A percentile compares a stretch with the other conserved stretches of the same genome.
These are phyloP conservation scores for Pseudomonodictys pantanalensis DNA, from an alignment of 495 filamentous ascomycete species.

Conservation along the genomic window DNA sequence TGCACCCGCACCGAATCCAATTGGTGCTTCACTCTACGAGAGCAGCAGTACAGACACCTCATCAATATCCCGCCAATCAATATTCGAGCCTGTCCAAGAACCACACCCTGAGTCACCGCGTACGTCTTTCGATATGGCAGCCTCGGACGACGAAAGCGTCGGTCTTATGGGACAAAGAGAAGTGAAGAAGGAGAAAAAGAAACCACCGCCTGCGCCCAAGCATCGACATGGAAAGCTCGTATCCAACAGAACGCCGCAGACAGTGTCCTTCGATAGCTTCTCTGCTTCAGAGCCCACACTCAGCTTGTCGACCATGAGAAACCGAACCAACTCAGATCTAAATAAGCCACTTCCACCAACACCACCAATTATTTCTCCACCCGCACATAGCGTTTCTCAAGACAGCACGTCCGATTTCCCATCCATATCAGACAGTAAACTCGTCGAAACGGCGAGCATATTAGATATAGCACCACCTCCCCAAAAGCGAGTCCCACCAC, in stretches of 20 bases:
- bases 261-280: conserved; percentile 41
- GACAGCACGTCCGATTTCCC: conserved; percentile 8
- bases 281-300: conserved; percentile 28
- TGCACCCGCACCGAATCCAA: conserved; percentile 6
- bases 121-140: conserved; percentile 37
- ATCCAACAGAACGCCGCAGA: conserved; percentile 33
- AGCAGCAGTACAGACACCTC: conserved; percentile 44
- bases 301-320: conserved; percentile 2
- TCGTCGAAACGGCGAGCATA: not conserved
- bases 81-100: conserved; percentile 40
- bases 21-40: conserved; percentile 21
- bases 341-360: conserved; percentile 43
- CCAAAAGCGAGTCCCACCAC: conserved; percentile 37
- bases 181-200: conserved; percentile 28
- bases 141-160: conserved; percentile 33
- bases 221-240: conserved; percentile 37
- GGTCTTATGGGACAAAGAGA: conserved; percentile 34
- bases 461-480: not conserved
- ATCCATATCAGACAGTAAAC: not conserved
- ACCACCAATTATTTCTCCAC: conserved; percentile 11
- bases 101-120: conserved; percentile 37
- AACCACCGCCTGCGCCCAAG: conserved; percentile 38
- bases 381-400: conserved; percentile 23
- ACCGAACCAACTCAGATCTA: conserved; percentile 35
- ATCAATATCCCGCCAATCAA: conserved; percentile 40